phyloP scores from a whole-genome alignment of 2,329 filamentous ascomycete genomes.

The Thielaviopsis ethacetica region DNA sequence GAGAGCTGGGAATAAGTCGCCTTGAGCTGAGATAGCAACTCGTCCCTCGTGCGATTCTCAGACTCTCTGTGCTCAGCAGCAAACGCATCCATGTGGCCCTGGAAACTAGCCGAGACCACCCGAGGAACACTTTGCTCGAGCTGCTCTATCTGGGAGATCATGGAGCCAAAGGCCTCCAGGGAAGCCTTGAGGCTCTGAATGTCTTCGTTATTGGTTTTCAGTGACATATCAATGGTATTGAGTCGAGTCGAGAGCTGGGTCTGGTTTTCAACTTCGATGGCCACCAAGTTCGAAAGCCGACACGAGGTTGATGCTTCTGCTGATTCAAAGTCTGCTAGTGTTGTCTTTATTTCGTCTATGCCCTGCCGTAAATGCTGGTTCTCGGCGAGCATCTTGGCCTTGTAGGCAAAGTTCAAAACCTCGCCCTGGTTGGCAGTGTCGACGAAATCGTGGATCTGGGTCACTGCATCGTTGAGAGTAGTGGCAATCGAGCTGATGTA shows the following conservation, averaged over 20 bases:
- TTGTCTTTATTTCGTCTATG: conserved; percentile 6
- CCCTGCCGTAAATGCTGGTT: neutral
- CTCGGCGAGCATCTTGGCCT: conserved; percentile 8
- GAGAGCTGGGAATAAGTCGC: conserved; percentile 2
- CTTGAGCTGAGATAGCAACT: conserved; percentile 5
- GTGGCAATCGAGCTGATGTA: neutral
- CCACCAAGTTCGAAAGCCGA: conserved; percentile 4
- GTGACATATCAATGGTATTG: conserved; percentile 1
- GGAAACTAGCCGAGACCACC: neutral
- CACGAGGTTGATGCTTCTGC: conserved; percentile 4
- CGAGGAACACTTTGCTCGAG: neutral
- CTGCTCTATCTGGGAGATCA: conserved; percentile 4
- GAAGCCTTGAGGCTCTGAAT: conserved; percentile 7
- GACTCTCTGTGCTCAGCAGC: neutral
- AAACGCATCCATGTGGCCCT: neutral
- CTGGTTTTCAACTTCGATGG: neutral
- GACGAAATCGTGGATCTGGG: conserved; percentile 5
- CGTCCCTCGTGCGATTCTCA: conserved; percentile 4
- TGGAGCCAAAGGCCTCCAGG: neutral
- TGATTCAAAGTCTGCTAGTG: conserved; percentile 8
- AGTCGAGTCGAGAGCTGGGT: conserved; percentile 4
- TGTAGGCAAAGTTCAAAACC: conserved; percentile 9
- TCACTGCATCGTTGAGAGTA: neutral
- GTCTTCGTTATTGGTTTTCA: neutral
- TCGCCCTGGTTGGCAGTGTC: conserved; percentile 2